Base-by-base conservation (phyloP, 2,329 filamentous ascomycete species). In the Ambrosiella cleistominuta region DNA sequence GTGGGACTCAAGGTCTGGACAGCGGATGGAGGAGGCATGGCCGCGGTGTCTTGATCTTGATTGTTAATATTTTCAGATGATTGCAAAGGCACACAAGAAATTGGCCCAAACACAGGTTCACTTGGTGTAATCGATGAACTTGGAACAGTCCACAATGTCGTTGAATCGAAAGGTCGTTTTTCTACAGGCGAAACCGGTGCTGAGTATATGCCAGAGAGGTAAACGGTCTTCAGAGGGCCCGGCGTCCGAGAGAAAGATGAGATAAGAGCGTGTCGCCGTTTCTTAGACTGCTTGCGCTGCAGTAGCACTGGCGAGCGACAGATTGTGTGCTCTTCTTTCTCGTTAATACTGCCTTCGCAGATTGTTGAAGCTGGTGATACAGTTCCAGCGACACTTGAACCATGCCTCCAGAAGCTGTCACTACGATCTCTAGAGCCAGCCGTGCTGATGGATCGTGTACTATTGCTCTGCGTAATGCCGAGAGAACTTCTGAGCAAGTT, bases 381-480 rank as follows among this genome's bases (percentile, higher is more conserved):
- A 17, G 59, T 60, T 6, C 53, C 56, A 49, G 52, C 51, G 27
- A 57, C 47, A 44, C 56, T 58, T 7, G 52, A 57, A 9, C 47
- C 35, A 8, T 47, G 44, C 27, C 36, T 17, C 58, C 58, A 57
- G 40, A 60, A 60, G 7, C 38, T 38, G 17, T 49, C 51, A 42
- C 57, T 53, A 3, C 49, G 49, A 36, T 60, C 54, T 37, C 50
- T 57, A 13, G 47, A 52, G 2, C 45, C 39, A 27, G 50, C 45
- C 7, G 51, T 57, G 27, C 56, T 60, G 27, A 36, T 42, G 7
- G 59, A 60, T 35, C 56, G 50, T 4, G 52, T 57, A 38, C 52
- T 60, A 15, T 58, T 60, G 27, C 52, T 55, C 39, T 60, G 51
- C 4, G 51, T 55, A 12, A 60, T 49, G 35, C 55, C 35, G n/a